Evolutionary conservation across 2,329 filamentous ascomycete genomes (phyloP).

Genomic region (Fusarium nematophilum): DNA sequence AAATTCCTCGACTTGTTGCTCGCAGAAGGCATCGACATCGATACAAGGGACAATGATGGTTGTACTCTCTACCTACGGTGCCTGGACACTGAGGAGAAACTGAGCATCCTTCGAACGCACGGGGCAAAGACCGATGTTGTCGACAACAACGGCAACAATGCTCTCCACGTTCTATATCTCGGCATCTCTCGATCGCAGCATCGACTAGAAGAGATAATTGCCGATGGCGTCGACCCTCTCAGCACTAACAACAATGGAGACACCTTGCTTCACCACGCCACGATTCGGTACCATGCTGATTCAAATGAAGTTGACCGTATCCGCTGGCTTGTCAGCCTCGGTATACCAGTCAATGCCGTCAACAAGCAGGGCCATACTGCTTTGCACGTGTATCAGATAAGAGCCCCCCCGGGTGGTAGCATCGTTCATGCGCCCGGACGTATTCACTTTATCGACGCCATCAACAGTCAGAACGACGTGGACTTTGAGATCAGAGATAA

Average conservation of each 20-base stretch:
- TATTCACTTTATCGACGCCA: slow-evolving; percentile 14
- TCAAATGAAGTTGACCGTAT: background rate
- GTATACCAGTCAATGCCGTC: slow-evolving; percentile 27
- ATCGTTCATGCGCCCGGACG: background rate
- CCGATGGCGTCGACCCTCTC: slow-evolving; percentile 23
- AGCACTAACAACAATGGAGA: slow-evolving; percentile 22
- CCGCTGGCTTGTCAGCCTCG: slow-evolving; percentile 24
- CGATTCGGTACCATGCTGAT: background rate
- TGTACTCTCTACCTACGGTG: slow-evolving; percentile 27
- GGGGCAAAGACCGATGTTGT: slow-evolving; percentile 15
- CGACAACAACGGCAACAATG: slow-evolving; percentile 27
- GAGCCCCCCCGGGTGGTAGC: background rate
- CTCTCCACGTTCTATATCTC: slow-evolving; percentile 8
- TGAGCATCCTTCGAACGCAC: background rate
- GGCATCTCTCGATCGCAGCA: background rate
- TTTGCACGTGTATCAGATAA: slow-evolving; percentile 20
- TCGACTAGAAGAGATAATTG: slow-evolving; percentile 1
- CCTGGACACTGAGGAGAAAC: background rate
- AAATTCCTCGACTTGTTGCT: slow-evolving; percentile 19
- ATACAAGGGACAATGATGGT: slow-evolving; percentile 10
- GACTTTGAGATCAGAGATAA: slow-evolving; percentile 29
- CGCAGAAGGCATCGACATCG: slow-evolving; percentile 22
- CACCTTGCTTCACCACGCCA: slow-evolving; percentile 27
- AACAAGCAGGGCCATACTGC: slow-evolving; percentile 30
- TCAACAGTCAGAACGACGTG: slow-evolving; percentile 3